Percentiles rank a stretch among this genome's conserved stretches.
These are phyloP conservation scores for Psophocarpus tetragonolobus DNA, from an alignment of 306 rosid species.

Conservation along the genomic window DNA sequence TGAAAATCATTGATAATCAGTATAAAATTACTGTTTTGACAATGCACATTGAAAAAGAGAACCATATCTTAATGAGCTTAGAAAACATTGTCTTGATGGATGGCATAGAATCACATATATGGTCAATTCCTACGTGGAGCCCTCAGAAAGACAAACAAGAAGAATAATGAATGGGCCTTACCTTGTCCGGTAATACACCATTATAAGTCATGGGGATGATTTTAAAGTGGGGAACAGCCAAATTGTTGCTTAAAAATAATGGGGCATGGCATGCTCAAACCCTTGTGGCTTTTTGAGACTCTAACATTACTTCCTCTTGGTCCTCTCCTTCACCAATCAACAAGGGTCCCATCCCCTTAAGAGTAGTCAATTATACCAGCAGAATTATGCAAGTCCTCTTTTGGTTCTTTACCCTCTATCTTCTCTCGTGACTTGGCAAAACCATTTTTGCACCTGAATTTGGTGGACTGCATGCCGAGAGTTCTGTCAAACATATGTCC, in stretches of 20 bases:
- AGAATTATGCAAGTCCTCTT: constrained; percentile 20
- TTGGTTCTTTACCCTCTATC: not conserved
- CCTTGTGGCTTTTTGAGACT: constrained; percentile 20
- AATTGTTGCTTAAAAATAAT: constrained; percentile 35
- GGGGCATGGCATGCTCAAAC: constrained; percentile 47
- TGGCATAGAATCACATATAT: constrained; percentile 11
- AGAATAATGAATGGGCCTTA: constrained; percentile 54
- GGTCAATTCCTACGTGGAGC: constrained; percentile 35
- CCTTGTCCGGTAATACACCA: constrained; percentile 41
- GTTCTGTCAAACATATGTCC: not conserved
- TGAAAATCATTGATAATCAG: not conserved
- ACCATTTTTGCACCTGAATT: not conserved
- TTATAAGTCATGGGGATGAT: constrained; percentile 32
- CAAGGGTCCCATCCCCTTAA: constrained; percentile 33
- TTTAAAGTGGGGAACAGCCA: constrained; percentile 45
- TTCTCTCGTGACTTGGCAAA: constrained; percentile 16
- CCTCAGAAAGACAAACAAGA: constrained; percentile 37
- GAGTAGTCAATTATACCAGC: constrained; percentile 38
- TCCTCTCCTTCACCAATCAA: constrained; percentile 29
- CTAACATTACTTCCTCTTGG: constrained; percentile 39
- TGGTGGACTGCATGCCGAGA: not conserved
- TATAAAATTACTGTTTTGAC: not conserved
- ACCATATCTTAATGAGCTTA: constrained; percentile 18
- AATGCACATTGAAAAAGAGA: not conserved
- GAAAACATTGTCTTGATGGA: constrained; percentile 29